Evolutionary conservation across 2,329 filamentous ascomycete genomes (phyloP).

Genomic region (Ophiostoma pallidulum): DNA sequence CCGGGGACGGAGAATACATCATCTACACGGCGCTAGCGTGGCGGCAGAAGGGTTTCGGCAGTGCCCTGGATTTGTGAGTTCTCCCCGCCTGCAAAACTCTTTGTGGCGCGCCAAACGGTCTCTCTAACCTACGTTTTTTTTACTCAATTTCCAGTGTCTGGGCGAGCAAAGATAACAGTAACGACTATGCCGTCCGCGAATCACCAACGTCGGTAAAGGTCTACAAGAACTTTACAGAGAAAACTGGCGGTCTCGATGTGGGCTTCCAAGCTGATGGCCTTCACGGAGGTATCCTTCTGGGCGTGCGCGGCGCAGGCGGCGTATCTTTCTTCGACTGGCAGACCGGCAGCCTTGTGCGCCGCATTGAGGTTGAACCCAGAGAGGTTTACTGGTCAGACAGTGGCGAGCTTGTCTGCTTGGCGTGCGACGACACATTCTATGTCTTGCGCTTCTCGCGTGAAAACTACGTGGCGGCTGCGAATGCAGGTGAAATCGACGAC

Average conservation of each 20-base stretch:
- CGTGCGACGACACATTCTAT: slow-evolving; percentile 92
- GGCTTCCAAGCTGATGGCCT: slow-evolving; percentile 92
- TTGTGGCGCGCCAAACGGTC: too few species aligned
- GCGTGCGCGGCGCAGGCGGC: slow-evolving; percentile 89
- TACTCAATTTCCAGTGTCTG: slow-evolving; percentile 47
- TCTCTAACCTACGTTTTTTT: not conserved
- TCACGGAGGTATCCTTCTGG: slow-evolving; percentile 78
- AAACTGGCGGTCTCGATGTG: slow-evolving; percentile 78
- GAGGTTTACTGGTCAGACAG: slow-evolving; percentile 94
- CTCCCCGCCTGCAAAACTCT: too few species aligned
- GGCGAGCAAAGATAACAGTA: slow-evolving; percentile 95
- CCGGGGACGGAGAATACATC: slow-evolving; percentile 96
- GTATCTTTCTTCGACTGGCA: slow-evolving; percentile 97
- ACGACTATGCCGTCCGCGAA: slow-evolving; percentile 95
- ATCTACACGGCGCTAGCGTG: slow-evolving; percentile 96
- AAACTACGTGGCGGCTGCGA: slow-evolving; percentile 73
- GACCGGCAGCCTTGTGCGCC: slow-evolving; percentile 74
- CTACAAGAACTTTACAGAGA: slow-evolving; percentile 96
- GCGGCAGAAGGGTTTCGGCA: slow-evolving; percentile 95
- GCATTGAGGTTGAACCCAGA: slow-evolving; percentile 72
- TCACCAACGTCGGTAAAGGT: slow-evolving; percentile 91
- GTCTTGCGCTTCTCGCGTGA: slow-evolving; percentile 87
- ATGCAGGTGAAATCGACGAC: slow-evolving; percentile 71
- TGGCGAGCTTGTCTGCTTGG: slow-evolving; percentile 83
- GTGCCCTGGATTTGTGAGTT: slow-evolving; percentile 69